Base-by-base conservation (phyloP, 2,329 filamentous ascomycete species). In the Pseudophaeomoniella oleicola region DNA sequence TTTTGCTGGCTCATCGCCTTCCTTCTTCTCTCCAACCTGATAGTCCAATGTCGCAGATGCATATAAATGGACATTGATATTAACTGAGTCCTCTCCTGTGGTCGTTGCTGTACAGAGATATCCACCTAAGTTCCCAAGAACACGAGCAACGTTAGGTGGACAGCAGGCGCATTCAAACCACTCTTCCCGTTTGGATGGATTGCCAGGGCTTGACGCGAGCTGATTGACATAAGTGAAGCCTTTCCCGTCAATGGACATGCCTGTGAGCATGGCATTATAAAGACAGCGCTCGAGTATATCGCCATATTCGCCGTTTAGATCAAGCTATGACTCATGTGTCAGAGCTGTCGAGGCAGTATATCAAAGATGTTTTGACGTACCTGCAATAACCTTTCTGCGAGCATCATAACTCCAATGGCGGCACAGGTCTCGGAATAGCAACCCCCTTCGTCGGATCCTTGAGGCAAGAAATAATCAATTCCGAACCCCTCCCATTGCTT, bases 361-460 rank as follows among this genome's bases (percentile, higher is more conserved):
- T n/a, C n/a, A n/a, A n/a, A n/a, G n/a, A n/a, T n/a, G n/a, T n/a
- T 16, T 14, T 12, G 18, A 37, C 50, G 38, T 45, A 59, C 58
- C 41, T 71, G 64, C 0, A 76, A 53, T 5, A 76, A 47, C 4
- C 72, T 54, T 42, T 76, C 67, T 0, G 69, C 70, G 1, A 75
- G 54, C 69, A 76, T 73, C 57, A 75, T 71, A 2, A 72, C 63
- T 4, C 67, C 72, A 41, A 76, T 74, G 0, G 64, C 63, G 2
- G 72, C 73, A 46, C 69, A 76, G 0, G 73, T 78, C 50, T 77
- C 72, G 2, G 69, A 63, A 49, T 76, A 77, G 45, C 72, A 76
- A 2, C 72, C 73, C 3, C 72, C 72, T 41, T 75, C 72, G 40
- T 75, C 72, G 0, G 67, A 69, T 2, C 65, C 59, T 30, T 74